Evolutionary conservation across 768 basidiomycete genomes (phyloP).

Genomic region (Lactarius hatsudake): DNA sequence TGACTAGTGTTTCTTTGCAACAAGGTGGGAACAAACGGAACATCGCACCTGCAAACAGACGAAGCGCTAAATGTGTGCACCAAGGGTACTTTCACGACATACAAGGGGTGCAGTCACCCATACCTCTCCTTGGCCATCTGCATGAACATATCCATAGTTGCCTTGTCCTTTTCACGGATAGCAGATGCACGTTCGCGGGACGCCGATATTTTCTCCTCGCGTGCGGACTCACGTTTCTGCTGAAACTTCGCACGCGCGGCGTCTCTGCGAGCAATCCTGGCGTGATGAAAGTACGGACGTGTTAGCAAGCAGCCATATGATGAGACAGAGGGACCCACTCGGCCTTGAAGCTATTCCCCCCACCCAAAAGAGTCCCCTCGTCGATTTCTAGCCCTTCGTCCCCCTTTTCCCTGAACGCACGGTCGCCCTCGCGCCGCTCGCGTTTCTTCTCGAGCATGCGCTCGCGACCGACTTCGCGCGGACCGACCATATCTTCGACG

Average conservation of each 20-base stretch:
- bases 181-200: slow-evolving; percentile 60
- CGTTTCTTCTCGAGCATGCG: slow-evolving; percentile 86
- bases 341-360: slow-evolving; percentile 77
- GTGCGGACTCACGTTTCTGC: slow-evolving; percentile 42
- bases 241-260: slow-evolving; percentile 62
- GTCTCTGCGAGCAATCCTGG: slow-evolving; percentile 73
- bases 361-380: slow-evolving; percentile 78
- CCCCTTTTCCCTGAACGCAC: slow-evolving; percentile 63
- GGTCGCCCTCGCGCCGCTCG: slow-evolving; percentile 66
- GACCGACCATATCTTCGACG: slow-evolving; percentile 74
- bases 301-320: not conserved
- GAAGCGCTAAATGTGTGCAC: not conserved
- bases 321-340: slow-evolving; percentile 47
- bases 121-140: slow-evolving; percentile 86
- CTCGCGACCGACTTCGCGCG: slow-evolving; percentile 78
- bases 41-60: not conserved
- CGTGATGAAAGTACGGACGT: slow-evolving; percentile 2
- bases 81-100: not conserved
- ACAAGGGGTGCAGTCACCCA: slow-evolving; percentile 43
- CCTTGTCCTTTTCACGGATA: slow-evolving; percentile 77
- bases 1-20: too few relatives aligned
- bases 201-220: slow-evolving; percentile 51
- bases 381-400: slow-evolving; percentile 81
- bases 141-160: slow-evolving; percentile 97
- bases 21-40: not conserved